Evolutionary conservation across 2,329 filamentous ascomycete genomes (phyloP).

Genomic region (Coniochaeta hoffmannii): DNA sequence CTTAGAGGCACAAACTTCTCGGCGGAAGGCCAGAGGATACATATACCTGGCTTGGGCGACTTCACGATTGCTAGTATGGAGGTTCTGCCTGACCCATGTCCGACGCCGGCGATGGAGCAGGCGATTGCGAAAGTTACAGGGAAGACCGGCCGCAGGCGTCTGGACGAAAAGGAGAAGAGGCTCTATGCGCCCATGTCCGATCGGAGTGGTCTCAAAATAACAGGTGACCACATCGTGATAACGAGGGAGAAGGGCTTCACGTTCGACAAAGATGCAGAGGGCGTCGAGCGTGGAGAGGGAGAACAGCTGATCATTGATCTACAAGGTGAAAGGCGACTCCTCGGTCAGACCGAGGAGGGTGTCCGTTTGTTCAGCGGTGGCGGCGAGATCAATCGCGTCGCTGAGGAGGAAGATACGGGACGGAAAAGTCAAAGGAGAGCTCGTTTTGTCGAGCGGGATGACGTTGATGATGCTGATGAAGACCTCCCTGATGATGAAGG

Average conservation of each 20-base stretch:
- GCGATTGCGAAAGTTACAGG: slow-evolving; percentile 77
- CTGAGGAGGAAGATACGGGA: slow-evolving; percentile 53
- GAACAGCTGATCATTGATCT: slow-evolving; percentile 91
- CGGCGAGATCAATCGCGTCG: slow-evolving; percentile 53
- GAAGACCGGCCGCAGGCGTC: slow-evolving; percentile 68
- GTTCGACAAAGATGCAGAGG: slow-evolving; percentile 61
- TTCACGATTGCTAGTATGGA: slow-evolving; percentile 79
- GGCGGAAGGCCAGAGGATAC: slow-evolving; percentile 75
- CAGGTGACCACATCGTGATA: slow-evolving; percentile 94
- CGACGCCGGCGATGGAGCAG: slow-evolving; percentile 85
- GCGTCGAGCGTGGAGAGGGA: slow-evolving; percentile 76
- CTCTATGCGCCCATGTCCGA: slow-evolving; percentile 98
- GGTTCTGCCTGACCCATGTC: slow-evolving; percentile 85
- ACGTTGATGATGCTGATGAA: slow-evolving; percentile 48
- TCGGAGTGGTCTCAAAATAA: slow-evolving; percentile 89
- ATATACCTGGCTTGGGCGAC: slow-evolving; percentile 89
- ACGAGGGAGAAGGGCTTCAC: slow-evolving; percentile 64
- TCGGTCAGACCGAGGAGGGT: slow-evolving; percentile 76
- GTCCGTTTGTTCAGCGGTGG: slow-evolving; percentile 82
- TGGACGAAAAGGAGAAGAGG: slow-evolving; percentile 96
- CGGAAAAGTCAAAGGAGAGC: slow-evolving; percentile 51
- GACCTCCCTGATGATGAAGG: slow-evolving; percentile 46
- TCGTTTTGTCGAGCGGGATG: slow-evolving; percentile 53
- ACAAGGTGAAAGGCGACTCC: slow-evolving; percentile 71
- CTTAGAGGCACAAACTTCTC: slow-evolving; percentile 91